Conservation (phyloP, 2,329 filamentous ascomycete genomes). For the Aspergillus hiratsukae region DNA sequence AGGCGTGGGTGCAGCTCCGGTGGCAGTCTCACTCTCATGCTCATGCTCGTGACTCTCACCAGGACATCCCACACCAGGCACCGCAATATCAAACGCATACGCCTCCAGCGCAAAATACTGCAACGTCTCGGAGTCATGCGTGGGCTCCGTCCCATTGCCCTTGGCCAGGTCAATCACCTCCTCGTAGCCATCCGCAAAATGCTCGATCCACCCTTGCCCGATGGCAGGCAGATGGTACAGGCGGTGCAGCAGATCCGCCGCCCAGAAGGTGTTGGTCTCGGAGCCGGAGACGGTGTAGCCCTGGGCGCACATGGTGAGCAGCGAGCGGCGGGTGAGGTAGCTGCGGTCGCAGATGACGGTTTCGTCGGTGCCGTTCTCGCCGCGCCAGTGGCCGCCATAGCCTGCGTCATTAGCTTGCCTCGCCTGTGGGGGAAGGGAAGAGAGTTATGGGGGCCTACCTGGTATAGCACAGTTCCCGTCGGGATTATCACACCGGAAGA, state of each 20-base stretch:
- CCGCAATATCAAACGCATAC: conserved; percentile 61
- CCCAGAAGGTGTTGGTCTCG: conserved; percentile 60
- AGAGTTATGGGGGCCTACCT: conserved; percentile 28
- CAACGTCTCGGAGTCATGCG: conserved; percentile 57
- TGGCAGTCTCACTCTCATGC: neutral
- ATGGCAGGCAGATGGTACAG: conserved; percentile 60
- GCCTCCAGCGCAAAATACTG: conserved; percentile 65
- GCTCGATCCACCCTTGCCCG: conserved; percentile 57
- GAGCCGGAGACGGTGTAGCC: conserved; percentile 59
- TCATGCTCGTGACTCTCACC: conserved; percentile 33
- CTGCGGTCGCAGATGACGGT: conserved; percentile 66
- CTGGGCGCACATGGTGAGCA: conserved; percentile 57
- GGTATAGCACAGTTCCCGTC: conserved; percentile 58
- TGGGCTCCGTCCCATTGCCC: conserved; percentile 46
- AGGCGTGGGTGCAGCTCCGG: too few relatives aligned
- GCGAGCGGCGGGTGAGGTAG: conserved; percentile 53
- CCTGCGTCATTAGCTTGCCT: conserved; percentile 38
- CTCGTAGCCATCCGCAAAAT: conserved; percentile 58
- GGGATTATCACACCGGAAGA: conserved; percentile 66
- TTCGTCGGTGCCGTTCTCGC: conserved; percentile 59
- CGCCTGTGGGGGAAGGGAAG: too few relatives aligned
- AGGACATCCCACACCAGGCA: conserved; percentile 59
- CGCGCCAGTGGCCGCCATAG: conserved; percentile 66
- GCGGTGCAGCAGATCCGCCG: conserved; percentile 63
- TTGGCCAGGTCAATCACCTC: conserved; percentile 52